These are phyloP conservation scores for Apophysomyces ossiformis DNA, from an alignment of 371 early-diverging fungal species.

Conservation along the genomic window DNA sequence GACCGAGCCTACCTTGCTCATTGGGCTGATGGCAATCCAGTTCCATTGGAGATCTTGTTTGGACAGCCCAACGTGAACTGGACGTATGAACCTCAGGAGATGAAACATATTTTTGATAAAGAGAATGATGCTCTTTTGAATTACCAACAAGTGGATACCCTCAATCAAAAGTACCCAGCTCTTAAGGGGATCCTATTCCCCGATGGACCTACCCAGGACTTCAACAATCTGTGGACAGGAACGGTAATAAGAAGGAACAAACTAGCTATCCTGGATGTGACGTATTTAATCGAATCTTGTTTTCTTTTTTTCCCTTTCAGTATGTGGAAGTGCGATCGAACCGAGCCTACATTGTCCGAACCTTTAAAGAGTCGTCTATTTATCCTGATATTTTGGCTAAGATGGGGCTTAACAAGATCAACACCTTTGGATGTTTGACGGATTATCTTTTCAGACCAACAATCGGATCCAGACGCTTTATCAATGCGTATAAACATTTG, in stretches of 20 bases:
- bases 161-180: slow-evolving; percentile 32
- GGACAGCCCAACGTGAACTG: slow-evolving; percentile 41
- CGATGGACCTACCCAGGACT: slow-evolving; percentile 34
- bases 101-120: slow-evolving; percentile 21
- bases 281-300: neutral
- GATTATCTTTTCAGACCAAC: slow-evolving; percentile 42
- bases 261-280: no score
- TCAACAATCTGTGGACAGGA: slow-evolving; percentile 37
- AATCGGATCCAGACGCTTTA: slow-evolving; percentile 34
- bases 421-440: slow-evolving; percentile 39
- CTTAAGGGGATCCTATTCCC: slow-evolving; percentile 34
- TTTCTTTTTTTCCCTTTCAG: slow-evolving; percentile 12
- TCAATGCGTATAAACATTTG: slow-evolving; percentile 33
- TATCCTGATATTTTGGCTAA: slow-evolving; percentile 27
- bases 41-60: slow-evolving; percentile 37
- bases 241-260: slow-evolving; percentile 18
- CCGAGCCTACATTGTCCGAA: slow-evolving; percentile 39
- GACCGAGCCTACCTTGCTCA: slow-evolving; percentile 39
- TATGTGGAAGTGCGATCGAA: slow-evolving; percentile 37
- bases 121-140: slow-evolving; percentile 17
- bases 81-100: slow-evolving; percentile 30
- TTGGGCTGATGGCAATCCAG: slow-evolving; percentile 39
- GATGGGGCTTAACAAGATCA: slow-evolving; percentile 35
- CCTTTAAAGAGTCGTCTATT: slow-evolving; percentile 29
- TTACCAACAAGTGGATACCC: slow-evolving; percentile 28